phyloP scores from a whole-genome alignment of 2,329 filamentous ascomycete genomes.

The Pseudopyrenochaeta lycopersici region DNA sequence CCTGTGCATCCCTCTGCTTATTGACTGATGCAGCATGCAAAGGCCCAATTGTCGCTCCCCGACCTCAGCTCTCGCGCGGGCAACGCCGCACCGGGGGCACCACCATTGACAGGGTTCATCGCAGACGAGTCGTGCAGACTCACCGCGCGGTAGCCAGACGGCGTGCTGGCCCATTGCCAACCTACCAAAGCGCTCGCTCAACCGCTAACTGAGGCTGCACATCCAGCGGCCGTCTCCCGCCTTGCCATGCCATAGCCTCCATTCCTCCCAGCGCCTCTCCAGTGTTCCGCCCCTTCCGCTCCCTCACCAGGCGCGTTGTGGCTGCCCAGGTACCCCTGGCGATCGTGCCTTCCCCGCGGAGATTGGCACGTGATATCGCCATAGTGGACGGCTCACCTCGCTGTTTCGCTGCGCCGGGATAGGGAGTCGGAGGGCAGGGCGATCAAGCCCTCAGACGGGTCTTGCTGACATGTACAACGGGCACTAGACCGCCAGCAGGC shows the following conservation, averaged over 20 bases:
- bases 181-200: background rate
- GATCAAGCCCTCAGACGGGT: constrained; percentile 10
- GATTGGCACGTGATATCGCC: constrained; percentile 16
- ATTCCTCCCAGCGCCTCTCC: too few species aligned
- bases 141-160: background rate
- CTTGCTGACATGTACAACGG: constrained; percentile 32
- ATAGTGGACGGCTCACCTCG: constrained; percentile 1
- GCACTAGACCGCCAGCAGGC: constrained; percentile 22
- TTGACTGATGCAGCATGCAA: constrained; percentile 17
- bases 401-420: constrained; percentile 17
- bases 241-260: too few species aligned
- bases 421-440: constrained; percentile 9
- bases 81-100: constrained; percentile 5
- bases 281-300: background rate
- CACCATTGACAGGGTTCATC: too few species aligned
- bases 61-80: constrained; percentile 1
- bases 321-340: constrained; percentile 18
- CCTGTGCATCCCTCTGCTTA: constrained; percentile 20
- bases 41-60: constrained; percentile 7
- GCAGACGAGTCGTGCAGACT: background rate
- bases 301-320: constrained; percentile 2
- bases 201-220: background rate
- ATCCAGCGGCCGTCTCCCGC: too few species aligned
- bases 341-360: constrained; percentile 18
- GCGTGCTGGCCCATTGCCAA: background rate